These are phyloP conservation scores for Baorangia bicolor DNA, from an alignment of 768 basidiomycete species.

Conservation along the genomic window DNA sequence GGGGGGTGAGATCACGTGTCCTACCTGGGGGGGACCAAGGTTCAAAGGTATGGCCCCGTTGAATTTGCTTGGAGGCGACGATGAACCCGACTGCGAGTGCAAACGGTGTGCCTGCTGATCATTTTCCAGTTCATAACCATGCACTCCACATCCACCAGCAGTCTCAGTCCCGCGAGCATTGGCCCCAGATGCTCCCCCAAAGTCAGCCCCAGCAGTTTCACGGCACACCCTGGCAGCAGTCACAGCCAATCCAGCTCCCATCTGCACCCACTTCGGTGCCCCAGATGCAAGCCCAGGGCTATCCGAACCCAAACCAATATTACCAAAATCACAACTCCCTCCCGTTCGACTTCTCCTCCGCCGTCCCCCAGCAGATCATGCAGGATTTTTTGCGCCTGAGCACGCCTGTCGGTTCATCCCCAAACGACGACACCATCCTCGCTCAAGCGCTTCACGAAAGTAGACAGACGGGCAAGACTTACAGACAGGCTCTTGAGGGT, in stretches of 20 bases:
- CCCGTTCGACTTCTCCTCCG: slow-evolving; percentile 34
- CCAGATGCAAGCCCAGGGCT: slow-evolving; percentile 20
- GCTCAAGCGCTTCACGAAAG: slow-evolving; percentile 45
- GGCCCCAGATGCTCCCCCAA: slow-evolving; percentile 27
- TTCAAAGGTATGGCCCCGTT: not conserved
- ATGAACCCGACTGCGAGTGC: slow-evolving; percentile 19
- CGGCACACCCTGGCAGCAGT: slow-evolving; percentile 32
- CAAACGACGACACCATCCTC: slow-evolving; percentile 58
- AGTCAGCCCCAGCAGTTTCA: slow-evolving; percentile 31
- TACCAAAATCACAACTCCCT: slow-evolving; percentile 19
- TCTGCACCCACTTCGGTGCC: slow-evolving; percentile 33
- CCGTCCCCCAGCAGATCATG: slow-evolving; percentile 51
- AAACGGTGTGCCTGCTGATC: slow-evolving; percentile 18
- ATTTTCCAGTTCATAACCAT: slow-evolving; percentile 12
- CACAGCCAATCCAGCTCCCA: slow-evolving; percentile 33
- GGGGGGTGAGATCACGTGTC: slow-evolving; percentile 16
- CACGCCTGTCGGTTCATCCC: slow-evolving; percentile 47
- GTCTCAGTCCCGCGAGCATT: slow-evolving; percentile 19
- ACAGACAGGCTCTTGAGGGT: slow-evolving; percentile 64
- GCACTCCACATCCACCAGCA: slow-evolving; percentile 21
- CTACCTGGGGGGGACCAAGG: no score
- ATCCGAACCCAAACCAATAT: slow-evolving; percentile 19
- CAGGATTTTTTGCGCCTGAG: slow-evolving; percentile 57
- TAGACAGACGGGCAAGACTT: slow-evolving; percentile 44
- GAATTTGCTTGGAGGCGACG: not conserved